A percentile compares a stretch with the other conserved stretches of the same genome.
These are phyloP conservation scores for Glycine soja DNA, from an alignment of 306 rosid species.

Conservation along the genomic window DNA sequence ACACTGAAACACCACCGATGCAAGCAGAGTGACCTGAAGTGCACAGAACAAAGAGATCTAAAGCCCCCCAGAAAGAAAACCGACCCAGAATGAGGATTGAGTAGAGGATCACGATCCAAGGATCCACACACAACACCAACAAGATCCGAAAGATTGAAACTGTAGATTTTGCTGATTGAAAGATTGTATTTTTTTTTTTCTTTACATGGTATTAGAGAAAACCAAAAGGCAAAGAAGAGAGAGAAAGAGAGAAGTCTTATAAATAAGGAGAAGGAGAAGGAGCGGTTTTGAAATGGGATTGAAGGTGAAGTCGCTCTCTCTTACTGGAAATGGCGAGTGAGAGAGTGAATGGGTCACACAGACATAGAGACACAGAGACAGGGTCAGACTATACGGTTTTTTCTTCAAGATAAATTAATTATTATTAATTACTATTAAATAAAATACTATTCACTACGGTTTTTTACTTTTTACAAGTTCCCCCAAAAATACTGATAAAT, in stretches of 20 bases:
- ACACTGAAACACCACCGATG: conserved; percentile 40
- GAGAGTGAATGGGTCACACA: conserved; percentile 38
- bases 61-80: conserved; percentile 9
- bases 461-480: not conserved
- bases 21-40: conserved; percentile 9
- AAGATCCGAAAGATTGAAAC: conserved; percentile 63
- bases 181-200: not conserved
- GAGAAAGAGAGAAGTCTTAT: not conserved
- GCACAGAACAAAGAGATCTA: conserved; percentile 57
- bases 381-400: conserved; percentile 19
- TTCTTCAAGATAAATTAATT: not conserved
- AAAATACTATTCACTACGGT: not conserved
- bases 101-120: conserved; percentile 64
- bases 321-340: conserved; percentile 35
- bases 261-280: not conserved
- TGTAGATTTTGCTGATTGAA: conserved; percentile 16
- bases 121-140: conserved; percentile 51
- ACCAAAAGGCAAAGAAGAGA: not conserved
- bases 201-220: not conserved
- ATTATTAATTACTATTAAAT: not conserved
- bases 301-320: conserved; percentile 40
- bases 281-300: conserved; percentile 53
- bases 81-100: conserved; percentile 37
- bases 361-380: conserved; percentile 13
- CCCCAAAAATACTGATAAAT: too few species aligned